These are phyloP conservation scores for Nitzschia inconspicua DNA, from an alignment of 108 stramenopile species.

Conservation along the genomic window DNA sequence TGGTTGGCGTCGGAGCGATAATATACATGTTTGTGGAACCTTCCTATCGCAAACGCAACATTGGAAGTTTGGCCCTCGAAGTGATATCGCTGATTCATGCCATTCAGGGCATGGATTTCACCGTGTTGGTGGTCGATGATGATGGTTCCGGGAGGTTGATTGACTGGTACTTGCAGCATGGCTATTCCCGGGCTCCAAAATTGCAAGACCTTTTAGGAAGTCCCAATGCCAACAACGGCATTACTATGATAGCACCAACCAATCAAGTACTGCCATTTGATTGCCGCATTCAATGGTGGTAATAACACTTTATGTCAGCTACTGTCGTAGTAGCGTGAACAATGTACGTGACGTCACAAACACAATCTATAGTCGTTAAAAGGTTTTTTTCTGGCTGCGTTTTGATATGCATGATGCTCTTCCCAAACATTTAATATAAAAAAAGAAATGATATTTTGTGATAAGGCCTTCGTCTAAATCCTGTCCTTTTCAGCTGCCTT, in stretches of 20 bases:
- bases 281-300: constrained; percentile 72
- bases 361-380: too few species aligned
- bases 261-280: constrained; percentile 35
- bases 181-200: constrained; percentile 56
- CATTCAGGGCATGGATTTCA: constrained; percentile 63
- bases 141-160: constrained; percentile 67
- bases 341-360: too few species aligned
- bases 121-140: constrained; percentile 74
- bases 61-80: constrained; percentile 68
- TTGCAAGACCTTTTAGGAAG: constrained; percentile 71
- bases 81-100: constrained; percentile 70
- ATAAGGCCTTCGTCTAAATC: too few species aligned
- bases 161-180: constrained; percentile 65
- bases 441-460: too few species aligned
- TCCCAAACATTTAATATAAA: too few species aligned
- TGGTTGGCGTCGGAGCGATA: constrained; percentile 57
- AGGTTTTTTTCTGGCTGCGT: too few species aligned
- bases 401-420: too few species aligned
- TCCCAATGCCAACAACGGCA: constrained; percentile 51
- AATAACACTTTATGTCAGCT: not conserved
- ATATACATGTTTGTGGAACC: constrained; percentile 86
- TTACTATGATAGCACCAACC: constrained; percentile 78
- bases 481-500: too few species aligned
- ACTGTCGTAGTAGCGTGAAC: not conserved
- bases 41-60: constrained; percentile 39